A percentile compares a stretch with the other conserved stretches of the same genome.
Conservation (phyloP, 495 filamentous ascomycete species). For the Zalerion maritima region DNA sequence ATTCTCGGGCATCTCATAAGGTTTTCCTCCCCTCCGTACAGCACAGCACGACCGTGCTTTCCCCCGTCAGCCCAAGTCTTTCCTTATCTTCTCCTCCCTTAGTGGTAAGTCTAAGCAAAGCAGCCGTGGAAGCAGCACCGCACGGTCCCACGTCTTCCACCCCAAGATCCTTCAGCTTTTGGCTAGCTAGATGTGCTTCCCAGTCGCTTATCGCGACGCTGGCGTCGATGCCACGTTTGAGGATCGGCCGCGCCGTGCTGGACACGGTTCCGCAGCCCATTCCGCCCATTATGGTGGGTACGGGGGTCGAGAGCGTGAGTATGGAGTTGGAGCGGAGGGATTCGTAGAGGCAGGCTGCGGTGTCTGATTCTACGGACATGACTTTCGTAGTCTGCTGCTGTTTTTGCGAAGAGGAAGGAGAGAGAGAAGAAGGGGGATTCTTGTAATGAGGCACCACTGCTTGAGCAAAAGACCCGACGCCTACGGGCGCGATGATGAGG, state of each 20-base stretch:
- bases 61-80: constrained; percentile 17
- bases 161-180: constrained; percentile 28
- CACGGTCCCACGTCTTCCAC: constrained; percentile 49
- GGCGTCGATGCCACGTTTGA: constrained; percentile 41
- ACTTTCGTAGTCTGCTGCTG: constrained; percentile 18
- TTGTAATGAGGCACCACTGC: constrained; percentile 46
- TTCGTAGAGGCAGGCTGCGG: constrained; percentile 42
- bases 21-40: constrained; percentile 23
- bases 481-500: constrained; percentile 42
- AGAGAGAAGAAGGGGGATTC: no score
- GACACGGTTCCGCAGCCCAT: constrained; percentile 57
- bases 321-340: constrained; percentile 33
- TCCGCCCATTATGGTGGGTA: constrained; percentile 52
- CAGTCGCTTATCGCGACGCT: constrained; percentile 40
- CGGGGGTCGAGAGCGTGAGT: constrained; percentile 28
- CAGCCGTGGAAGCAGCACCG: constrained; percentile 46
- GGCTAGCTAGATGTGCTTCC: constrained; percentile 38
- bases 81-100: constrained; percentile 15
- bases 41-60: constrained; percentile 37
- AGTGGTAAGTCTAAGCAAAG: constrained; percentile 29
- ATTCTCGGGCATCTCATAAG: constrained; percentile 11
- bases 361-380: constrained; percentile 47
- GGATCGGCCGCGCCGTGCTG: constrained; percentile 41
- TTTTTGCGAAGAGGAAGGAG: no score
- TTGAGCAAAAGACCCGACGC: constrained; percentile 51